Percentiles rank a stretch among this genome's conserved stretches.
Conservation (phyloP, 2,329 filamentous ascomycete species). For the Hymenotorrendiella dingleyae region DNA sequence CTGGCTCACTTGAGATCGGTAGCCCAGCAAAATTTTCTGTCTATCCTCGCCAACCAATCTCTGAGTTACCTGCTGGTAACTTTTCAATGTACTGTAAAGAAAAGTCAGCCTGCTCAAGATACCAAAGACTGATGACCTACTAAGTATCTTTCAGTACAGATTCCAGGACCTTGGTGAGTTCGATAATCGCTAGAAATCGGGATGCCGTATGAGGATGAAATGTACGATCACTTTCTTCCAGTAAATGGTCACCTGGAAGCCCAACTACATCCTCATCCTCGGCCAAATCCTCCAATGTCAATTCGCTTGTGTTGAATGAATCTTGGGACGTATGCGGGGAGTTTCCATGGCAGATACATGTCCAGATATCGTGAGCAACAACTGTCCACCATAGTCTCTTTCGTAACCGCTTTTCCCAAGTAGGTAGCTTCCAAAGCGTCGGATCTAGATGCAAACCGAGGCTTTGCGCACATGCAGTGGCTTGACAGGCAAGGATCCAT, state of each 20-base stretch:
- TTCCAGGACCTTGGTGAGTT: constrained; percentile 10
- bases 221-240: constrained; percentile 30
- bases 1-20: constrained; percentile 9
- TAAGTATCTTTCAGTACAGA: constrained; percentile 8
- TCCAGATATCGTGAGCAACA: constrained; percentile 39
- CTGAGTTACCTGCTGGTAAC: constrained; percentile 6
- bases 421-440: constrained; percentile 36
- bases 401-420: constrained; percentile 35
- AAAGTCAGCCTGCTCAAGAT: neutral
- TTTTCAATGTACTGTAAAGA: constrained; percentile 6
- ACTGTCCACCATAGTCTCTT: constrained; percentile 40
- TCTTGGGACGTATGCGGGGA: constrained; percentile 38
- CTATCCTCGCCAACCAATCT: neutral
- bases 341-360: constrained; percentile 41
- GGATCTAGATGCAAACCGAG: constrained; percentile 42
- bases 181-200: constrained; percentile 27
- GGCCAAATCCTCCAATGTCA: constrained; percentile 37
- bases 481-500: constrained; percentile 39
- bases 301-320: constrained; percentile 36
- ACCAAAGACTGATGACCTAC: constrained; percentile 5
- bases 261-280: constrained; percentile 38
- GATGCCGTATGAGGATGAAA: constrained; percentile 34
- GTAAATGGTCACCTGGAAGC: constrained; percentile 28
- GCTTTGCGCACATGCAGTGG: constrained; percentile 40
- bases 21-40: constrained; percentile 23